Conservation (phyloP, 2,329 filamentous ascomycete genomes). For the Thermothelomyces thermophilus region DNA sequence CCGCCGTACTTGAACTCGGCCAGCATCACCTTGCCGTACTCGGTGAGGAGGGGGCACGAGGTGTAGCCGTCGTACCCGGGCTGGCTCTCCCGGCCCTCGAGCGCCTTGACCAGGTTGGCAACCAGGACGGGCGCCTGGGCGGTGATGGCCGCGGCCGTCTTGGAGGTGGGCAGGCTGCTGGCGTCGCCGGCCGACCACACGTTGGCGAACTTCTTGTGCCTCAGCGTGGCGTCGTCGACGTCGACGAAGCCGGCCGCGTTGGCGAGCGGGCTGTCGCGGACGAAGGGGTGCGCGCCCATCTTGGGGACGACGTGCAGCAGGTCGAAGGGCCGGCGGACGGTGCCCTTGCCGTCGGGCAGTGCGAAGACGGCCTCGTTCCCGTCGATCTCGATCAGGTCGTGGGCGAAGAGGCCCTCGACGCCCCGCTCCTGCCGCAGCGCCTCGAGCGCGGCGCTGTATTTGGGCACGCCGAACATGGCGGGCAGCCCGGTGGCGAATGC, state of each 20-base stretch:
- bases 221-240: slow-evolving; percentile 46
- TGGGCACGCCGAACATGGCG: slow-evolving; percentile 54
- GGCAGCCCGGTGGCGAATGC: slow-evolving; percentile 50
- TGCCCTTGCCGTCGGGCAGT: slow-evolving; percentile 34
- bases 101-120: slow-evolving; percentile 33
- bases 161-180: slow-evolving; percentile 50
- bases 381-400: slow-evolving; percentile 48
- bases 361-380: slow-evolving; percentile 48
- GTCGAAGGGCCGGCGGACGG: slow-evolving; percentile 45
- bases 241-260: slow-evolving; percentile 53
- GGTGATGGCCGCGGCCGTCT: slow-evolving; percentile 41
- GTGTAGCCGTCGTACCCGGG: slow-evolving; percentile 39
- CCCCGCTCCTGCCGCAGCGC: slow-evolving; percentile 46
- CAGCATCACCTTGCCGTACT: slow-evolving; percentile 40
- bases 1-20: slow-evolving; percentile 44
- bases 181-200: slow-evolving; percentile 56
- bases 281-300: slow-evolving; percentile 50
- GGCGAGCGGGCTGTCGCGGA: slow-evolving; percentile 47
- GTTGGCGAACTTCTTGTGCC: slow-evolving; percentile 48
- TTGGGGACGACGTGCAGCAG: slow-evolving; percentile 52
- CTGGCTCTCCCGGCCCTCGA: slow-evolving; percentile 31
- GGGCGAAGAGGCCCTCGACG: slow-evolving; percentile 53
- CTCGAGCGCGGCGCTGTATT: slow-evolving; percentile 50
- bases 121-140: slow-evolving; percentile 39
- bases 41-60: slow-evolving; percentile 40